Percentiles rank a stretch among this genome's conserved stretches.
These are phyloP conservation scores for Schwanniomyces sp. DNA, from an alignment of 805 yeast genomes.

Conservation along the genomic window DNA sequence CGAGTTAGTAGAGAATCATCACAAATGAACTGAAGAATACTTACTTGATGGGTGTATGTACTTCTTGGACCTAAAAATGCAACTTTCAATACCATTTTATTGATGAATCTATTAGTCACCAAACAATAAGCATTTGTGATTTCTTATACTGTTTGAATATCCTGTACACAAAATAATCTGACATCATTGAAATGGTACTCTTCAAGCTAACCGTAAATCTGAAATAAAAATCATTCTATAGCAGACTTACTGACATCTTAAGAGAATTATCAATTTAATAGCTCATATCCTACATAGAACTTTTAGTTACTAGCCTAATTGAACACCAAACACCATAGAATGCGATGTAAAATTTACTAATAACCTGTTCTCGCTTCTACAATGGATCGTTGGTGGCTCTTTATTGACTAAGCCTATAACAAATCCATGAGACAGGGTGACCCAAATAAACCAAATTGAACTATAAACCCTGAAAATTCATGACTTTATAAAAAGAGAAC, in stretches of 20 bases:
- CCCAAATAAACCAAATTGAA: slow-evolving; percentile 25
- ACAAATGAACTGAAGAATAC: neutral
- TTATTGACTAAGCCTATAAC: slow-evolving; percentile 43
- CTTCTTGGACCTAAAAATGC: slow-evolving; percentile 90
- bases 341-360: slow-evolving; percentile 8
- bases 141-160: no score
- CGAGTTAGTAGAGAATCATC: neutral
- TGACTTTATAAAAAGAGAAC: slow-evolving; percentile 6
- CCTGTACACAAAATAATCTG: neutral
- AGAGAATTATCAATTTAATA: neutral
- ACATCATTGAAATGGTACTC: neutral
- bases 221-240: neutral
- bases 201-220: neutral
- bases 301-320: neutral
- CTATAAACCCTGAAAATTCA: slow-evolving; percentile 25
- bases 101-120: neutral
- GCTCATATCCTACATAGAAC: neutral
- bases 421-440: slow-evolving; percentile 25
- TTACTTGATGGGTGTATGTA: slow-evolving; percentile 86
- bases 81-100: slow-evolving; percentile 36
- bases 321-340: slow-evolving; percentile 3
- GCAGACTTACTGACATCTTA: neutral
- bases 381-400: slow-evolving; percentile 50
- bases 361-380: slow-evolving; percentile 16
- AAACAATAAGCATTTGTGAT: neutral